A percentile compares a stretch with the other conserved stretches of the same genome.
These are phyloP conservation scores for Populus ilicifolia DNA, from an alignment of 345 rosid genomes.

Conservation along the genomic window DNA sequence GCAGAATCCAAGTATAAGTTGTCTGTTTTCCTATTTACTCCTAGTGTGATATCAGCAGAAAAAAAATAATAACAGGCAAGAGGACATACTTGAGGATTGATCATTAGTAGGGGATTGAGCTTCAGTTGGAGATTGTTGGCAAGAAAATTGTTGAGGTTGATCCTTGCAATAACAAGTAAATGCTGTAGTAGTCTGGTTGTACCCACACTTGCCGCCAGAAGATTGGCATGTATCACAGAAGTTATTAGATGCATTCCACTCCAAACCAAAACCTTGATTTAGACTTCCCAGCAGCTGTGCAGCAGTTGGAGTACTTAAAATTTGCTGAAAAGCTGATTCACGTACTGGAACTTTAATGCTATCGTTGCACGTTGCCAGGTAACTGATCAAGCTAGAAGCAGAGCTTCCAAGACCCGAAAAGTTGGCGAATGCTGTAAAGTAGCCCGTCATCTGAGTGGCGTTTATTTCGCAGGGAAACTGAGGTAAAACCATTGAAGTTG, in stretches of 20 bases:
- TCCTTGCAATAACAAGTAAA: slow-evolving; percentile 32
- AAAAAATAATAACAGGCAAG: background rate
- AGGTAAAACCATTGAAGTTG: rapidly evolving
- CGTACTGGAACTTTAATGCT: slow-evolving; percentile 18
- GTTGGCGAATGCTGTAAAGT: slow-evolving; percentile 1
- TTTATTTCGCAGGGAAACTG: background rate
- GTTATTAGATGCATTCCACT: slow-evolving; percentile 11
- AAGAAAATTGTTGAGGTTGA: background rate
- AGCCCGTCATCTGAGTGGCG: background rate
- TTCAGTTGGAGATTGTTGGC: too few species aligned
- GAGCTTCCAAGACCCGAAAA: background rate
- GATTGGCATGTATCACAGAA: slow-evolving; percentile 6
- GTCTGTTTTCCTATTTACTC: too few species aligned
- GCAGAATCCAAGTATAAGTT: too few species aligned
- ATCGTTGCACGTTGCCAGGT: background rate
- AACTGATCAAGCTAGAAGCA: rapidly evolving
- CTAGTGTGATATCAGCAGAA: too few species aligned
- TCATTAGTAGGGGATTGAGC: background rate
- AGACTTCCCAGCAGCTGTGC: slow-evolving; percentile 12
- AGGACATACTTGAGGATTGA: background rate
- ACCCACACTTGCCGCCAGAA: slow-evolving; percentile 37
- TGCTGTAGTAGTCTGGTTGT: background rate
- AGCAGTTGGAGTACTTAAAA: rapidly evolving
- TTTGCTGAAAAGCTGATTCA: background rate
- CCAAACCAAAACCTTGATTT: slow-evolving; percentile 24